Percentiles rank a stretch among this genome's conserved stretches.
Conservation (phyloP, 1,284 basidiomycete species). For the Fomitopsis pinicola region DNA sequence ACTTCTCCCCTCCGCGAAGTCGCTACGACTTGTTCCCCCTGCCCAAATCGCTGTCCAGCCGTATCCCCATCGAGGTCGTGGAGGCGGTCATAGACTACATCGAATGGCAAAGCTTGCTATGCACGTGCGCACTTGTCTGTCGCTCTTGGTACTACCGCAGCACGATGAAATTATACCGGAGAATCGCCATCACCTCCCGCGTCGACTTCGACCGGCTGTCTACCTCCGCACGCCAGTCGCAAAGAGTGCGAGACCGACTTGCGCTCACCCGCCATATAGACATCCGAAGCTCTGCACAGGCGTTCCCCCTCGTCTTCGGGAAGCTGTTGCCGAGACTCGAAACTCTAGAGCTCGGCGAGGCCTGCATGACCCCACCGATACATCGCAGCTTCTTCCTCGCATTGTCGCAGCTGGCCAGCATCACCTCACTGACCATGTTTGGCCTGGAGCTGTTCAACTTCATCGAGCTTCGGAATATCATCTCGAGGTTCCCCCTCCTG, state of each 20-base stretch:
- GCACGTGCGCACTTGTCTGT: background rate
- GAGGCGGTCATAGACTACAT: background rate
- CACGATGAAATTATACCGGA: background rate
- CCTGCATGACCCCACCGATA: background rate
- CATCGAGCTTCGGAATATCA: background rate
- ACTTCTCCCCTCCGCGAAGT: background rate
- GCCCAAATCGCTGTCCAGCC: background rate
- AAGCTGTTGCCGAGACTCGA: background rate
- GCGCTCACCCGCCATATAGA: background rate
- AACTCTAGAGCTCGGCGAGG: background rate
- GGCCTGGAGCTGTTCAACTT: background rate
- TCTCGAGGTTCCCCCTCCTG: background rate
- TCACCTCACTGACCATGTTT: background rate
- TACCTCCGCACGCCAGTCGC: background rate
- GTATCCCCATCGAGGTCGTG: background rate
- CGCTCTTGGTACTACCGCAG: background rate
- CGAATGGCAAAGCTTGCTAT: background rate
- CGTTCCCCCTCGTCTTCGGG: background rate
- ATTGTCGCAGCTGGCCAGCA: background rate
- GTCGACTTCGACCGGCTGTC: background rate
- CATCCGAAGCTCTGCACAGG: background rate
- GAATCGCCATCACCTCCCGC: background rate
- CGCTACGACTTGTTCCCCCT: background rate
- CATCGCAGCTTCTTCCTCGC: background rate
- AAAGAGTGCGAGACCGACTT: background rate